Evolutionary conservation across 805 yeast species (phyloP), one percentile per base, ranked within the genome.

Genomic region (Starmerella ratchasimensis): DNA sequence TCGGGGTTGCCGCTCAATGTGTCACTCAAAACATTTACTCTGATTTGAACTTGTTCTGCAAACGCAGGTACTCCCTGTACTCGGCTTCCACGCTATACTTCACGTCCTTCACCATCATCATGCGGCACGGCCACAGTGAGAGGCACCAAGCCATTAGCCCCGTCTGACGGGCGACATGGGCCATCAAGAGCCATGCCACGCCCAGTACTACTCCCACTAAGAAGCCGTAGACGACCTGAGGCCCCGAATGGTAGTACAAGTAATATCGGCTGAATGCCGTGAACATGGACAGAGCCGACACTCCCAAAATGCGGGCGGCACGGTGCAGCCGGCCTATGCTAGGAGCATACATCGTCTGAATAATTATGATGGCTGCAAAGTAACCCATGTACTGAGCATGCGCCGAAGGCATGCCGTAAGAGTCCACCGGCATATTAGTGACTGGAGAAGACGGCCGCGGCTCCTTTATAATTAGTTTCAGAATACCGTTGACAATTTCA

Each of bases 331-430:
- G 6, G 7, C 51, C 39, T 7, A 38, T 32, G 9, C 26, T 36
- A 9, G 26, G 28, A 1, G 41, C 42, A 3, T 24, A 16, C 19
- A 44, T 13, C 49, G 58, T 52, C 55, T 64, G 60, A 31, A 58
- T 32, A 14, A 48, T 35, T 6, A 59, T 42, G 35, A 62, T 58
- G 10, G 50, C 66, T 42, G 43, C 68, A 45, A 79, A 74, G 54
- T 74, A 90, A 2, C 94, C 93, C 84, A 88, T 80, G 57, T 86
- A 90, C 60, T 88, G 98, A 0, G 94, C 74, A 58, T 88, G 98
- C 1, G 98, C 95, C 37, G 86, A 75, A 0, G 98, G 98, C 96
- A 88, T 88, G 0, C 98, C 98, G 55, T 77, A 84, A 1, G 79
- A 75, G 45, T 79, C 53, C 3, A 53, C 57, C n/a, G 55, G 53